Conservation (phyloP, 768 basidiomycete species). For the Tylopilus balloui region DNA sequence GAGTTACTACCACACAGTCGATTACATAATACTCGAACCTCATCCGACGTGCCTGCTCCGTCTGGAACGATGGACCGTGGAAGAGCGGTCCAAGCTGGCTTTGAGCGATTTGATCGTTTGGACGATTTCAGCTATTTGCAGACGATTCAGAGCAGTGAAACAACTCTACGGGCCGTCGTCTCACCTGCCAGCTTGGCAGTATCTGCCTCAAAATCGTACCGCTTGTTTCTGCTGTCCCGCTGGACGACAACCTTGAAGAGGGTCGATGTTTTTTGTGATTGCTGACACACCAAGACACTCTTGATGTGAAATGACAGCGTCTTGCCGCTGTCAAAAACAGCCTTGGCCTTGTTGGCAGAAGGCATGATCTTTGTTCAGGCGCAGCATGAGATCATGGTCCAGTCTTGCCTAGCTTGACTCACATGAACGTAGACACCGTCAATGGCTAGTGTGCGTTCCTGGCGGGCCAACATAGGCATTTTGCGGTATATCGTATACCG, state of each 20-base stretch:
- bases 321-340: slow-evolving; percentile 84
- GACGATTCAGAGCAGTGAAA: background rate
- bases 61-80: slow-evolving; percentile 57
- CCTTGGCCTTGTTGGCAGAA: slow-evolving; percentile 68
- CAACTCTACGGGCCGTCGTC: slow-evolving; percentile 18
- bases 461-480: slow-evolving; percentile 89
- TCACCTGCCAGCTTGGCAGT: slow-evolving; percentile 72
- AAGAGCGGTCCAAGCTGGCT: slow-evolving; percentile 56
- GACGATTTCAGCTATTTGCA: slow-evolving; percentile 64
- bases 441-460: slow-evolving; percentile 87
- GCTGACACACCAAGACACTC: slow-evolving; percentile 77
- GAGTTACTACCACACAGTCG: background rate
- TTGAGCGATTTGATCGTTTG: slow-evolving; percentile 66
- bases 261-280: slow-evolving; percentile 73
- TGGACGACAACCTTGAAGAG: slow-evolving; percentile 88
- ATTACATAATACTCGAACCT: slow-evolving; percentile 14
- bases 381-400: slow-evolving; percentile 4
- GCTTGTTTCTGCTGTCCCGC: slow-evolving; percentile 70
- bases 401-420: slow-evolving; percentile 18
- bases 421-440: slow-evolving; percentile 95
- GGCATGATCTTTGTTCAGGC: slow-evolving; percentile 71
- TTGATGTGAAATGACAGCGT: slow-evolving; percentile 92
- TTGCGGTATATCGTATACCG: slow-evolving; percentile 92
- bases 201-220: slow-evolving; percentile 97
- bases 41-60: slow-evolving; percentile 57